A percentile compares a stretch with the other conserved stretches of the same genome.
These are phyloP conservation scores for Ceratocystis variospora DNA, from an alignment of 2,329 filamentous ascomycete genomes.

Conservation along the genomic window DNA sequence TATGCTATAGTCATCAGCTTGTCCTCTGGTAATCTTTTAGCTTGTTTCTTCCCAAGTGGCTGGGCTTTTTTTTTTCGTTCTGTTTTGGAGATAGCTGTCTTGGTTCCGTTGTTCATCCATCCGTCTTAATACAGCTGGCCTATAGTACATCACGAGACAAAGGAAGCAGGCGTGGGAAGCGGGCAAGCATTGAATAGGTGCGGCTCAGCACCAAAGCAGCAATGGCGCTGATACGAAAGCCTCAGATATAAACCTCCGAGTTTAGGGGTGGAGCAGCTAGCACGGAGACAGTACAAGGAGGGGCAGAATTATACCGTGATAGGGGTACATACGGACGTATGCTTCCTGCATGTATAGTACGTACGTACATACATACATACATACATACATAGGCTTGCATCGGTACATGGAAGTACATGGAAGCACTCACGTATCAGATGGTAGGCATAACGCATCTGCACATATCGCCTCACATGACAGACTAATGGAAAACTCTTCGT, in stretches of 20 bases:
- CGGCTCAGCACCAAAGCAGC: neutral
- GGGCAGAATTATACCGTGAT: neutral
- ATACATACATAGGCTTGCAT: neutral
- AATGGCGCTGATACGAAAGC: neutral
- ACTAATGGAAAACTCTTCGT: neutral
- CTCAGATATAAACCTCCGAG: neutral
- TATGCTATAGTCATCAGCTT: neutral
- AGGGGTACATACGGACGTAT: neutral
- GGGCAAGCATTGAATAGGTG: neutral
- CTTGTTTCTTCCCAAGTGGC: neutral
- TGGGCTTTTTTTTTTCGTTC: neutral
- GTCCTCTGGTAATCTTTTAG: neutral
- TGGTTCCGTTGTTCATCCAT: neutral
- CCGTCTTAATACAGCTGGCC: conserved; percentile 2
- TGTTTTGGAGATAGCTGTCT: neutral
- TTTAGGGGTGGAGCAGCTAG: neutral
- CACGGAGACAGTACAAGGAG: neutral
- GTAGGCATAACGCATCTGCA: too few species aligned
- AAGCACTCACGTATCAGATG: too few species aligned
- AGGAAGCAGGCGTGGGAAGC: neutral
- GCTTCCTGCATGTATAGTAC: neutral
- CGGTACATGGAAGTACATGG: neutral
- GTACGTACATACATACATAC: neutral
- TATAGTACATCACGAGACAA: neutral
- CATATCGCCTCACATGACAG: neutral